These are phyloP conservation scores for Heteromeles arbutifolia DNA, from an alignment of 306 rosid genomes.

Conservation along the genomic window DNA sequence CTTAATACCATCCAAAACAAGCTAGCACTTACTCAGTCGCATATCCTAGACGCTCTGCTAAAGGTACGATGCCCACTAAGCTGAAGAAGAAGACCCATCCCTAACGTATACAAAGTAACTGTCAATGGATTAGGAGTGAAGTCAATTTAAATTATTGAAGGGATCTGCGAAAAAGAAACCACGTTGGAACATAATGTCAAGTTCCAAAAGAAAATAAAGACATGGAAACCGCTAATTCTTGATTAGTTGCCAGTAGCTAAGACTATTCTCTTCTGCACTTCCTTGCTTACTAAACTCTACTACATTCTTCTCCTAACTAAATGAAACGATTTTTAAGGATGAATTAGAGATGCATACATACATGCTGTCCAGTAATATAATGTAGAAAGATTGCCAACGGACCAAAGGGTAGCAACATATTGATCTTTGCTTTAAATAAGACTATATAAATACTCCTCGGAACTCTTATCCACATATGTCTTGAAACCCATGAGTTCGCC, in stretches of 20 bases:
- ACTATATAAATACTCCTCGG: slow-evolving; percentile 46
- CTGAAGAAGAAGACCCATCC: slow-evolving; percentile 88
- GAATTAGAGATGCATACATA: slow-evolving; percentile 20
- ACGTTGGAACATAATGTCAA: background rate
- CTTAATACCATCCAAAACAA: background rate
- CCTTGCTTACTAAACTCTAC: background rate
- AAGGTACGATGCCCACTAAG: slow-evolving; percentile 70
- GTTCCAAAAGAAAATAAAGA: background rate
- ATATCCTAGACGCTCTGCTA: slow-evolving; percentile 89
- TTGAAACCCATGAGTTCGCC: slow-evolving; percentile 27
- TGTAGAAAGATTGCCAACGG: slow-evolving; percentile 72
- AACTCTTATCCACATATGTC: slow-evolving; percentile 24
- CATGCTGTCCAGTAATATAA: slow-evolving; percentile 56
- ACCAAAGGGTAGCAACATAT: slow-evolving; percentile 71
- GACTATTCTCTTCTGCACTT: background rate
- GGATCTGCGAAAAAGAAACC: background rate
- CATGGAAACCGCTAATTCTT: background rate
- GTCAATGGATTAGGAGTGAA: slow-evolving; percentile 17
- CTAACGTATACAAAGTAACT: slow-evolving; percentile 31
- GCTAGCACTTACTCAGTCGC: slow-evolving; percentile 63
- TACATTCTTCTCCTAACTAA: slow-evolving; percentile 4
- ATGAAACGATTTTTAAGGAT: background rate
- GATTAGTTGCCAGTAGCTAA: background rate
- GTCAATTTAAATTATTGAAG: background rate
- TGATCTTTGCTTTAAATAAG: slow-evolving; percentile 71